Evolutionary conservation across 2,329 filamentous ascomycete species (phyloP).

Genomic region (Hypoxylon sp.): DNA sequence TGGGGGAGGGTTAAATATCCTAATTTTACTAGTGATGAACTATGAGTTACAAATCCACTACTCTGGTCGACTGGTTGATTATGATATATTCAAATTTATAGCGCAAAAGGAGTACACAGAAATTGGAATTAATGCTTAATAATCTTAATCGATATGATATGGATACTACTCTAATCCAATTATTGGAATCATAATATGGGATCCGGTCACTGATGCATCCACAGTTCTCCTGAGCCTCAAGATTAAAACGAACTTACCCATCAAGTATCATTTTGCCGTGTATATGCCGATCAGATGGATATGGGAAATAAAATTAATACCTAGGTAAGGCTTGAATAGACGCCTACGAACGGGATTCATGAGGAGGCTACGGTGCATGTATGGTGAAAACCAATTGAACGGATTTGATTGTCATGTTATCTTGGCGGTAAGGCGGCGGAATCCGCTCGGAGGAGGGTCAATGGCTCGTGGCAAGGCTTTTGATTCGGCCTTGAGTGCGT

Average conservation of each 20-base stretch:
- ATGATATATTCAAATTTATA: constrained; percentile 20
- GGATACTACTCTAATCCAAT: neutral
- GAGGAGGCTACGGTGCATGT: constrained; percentile 20
- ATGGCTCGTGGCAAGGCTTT: constrained; percentile 28
- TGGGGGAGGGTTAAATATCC: constrained; percentile 71
- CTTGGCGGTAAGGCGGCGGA: constrained; percentile 33
- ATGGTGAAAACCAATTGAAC: constrained; percentile 32
- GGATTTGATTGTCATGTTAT: constrained; percentile 22
- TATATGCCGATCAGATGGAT: constrained; percentile 7
- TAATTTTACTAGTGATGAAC: constrained; percentile 56
- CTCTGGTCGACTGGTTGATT: constrained; percentile 16
- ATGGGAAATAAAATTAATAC: neutral
- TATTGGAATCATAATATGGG: neutral
- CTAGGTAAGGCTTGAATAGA: neutral
- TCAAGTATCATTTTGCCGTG: neutral
- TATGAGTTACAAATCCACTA: constrained; percentile 51
- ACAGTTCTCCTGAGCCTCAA: neutral
- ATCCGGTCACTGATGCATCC: neutral
- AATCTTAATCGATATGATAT: neutral
- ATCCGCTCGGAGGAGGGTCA: constrained; percentile 14
- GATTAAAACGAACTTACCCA: neutral
- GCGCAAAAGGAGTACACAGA: constrained; percentile 7
- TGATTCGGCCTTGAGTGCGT: constrained; percentile 28
- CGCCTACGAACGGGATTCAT: neutral
- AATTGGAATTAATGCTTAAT: constrained; percentile 11